Evolutionary conservation across 306 rosid species (phyloP), one percentile per base, ranked within the genome.

Genomic region (Prunus persica): DNA sequence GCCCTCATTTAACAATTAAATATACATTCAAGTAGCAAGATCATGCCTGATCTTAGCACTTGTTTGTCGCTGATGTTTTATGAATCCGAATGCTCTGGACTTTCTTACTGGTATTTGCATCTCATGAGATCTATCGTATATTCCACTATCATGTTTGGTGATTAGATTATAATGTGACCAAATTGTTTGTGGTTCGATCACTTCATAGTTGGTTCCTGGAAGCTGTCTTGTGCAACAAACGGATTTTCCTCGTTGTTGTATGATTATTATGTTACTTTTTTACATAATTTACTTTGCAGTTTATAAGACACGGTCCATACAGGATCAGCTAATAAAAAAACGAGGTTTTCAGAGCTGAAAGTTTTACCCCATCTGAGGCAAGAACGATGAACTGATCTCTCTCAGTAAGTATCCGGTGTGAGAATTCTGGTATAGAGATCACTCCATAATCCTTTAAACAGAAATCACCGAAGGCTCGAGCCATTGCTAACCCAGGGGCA

Each of bases 401-500:
- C 2, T 92, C 96, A 0, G 97, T 90, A 22, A 96, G 88, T 38
- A 71, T 49, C 68, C 90, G 84, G 54, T 92, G 96, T 45, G 89
- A 86, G 80, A 96, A 92, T 62, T 96, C 99, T 25, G 99, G 99
- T 56, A 92, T 71, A 34, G 99, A 96, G 84, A 96, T 96, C 66
- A 96, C 98, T 63, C 98, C 99, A 38, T 92, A 96, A 41, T 96
- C 96, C 87, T 96, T 96, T 88, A 96, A 88, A 78, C 97, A 92
- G 84, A 92, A 96, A 83, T 92, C 98, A 3, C 97, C 99, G 74
- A 92, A 92, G 47, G 99, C 99, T 78, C 99, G 87, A 87, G 99
- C 98, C 99, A 96, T 96, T 30, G 99, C 99, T 84, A 96, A 79
- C 24, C 99, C 99, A 20, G 98, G 99, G 22, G 99, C 97, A 84